A percentile compares a stretch with the other conserved stretches of the same genome.
phyloP scores from a whole-genome alignment of 192 early-diverging fungal species.

The Phlyctochytrium planicorne region DNA sequence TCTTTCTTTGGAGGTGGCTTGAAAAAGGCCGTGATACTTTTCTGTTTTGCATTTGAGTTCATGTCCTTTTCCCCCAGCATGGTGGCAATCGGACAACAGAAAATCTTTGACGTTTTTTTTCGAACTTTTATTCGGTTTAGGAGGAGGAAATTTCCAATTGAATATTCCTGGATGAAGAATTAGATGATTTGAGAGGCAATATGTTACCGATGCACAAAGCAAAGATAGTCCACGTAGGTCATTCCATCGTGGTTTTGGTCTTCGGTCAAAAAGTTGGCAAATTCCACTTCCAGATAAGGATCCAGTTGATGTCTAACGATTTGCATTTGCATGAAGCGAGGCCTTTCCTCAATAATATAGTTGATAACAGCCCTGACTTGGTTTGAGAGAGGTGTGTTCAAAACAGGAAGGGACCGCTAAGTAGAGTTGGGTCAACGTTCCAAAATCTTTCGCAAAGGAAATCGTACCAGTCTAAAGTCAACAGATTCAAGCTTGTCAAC shows the following conservation, averaged over 20 bases:
- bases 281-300: conserved; percentile 70
- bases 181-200: not conserved
- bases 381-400: conserved; percentile 61
- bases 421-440: too few relatives aligned
- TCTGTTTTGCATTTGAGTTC: not conserved
- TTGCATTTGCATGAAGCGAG: conserved; percentile 64
- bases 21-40: not conserved
- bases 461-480: conserved; percentile 62
- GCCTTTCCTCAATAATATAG: conserved; percentile 64
- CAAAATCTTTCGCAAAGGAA: not conserved
- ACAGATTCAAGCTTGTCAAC: conserved; percentile 70
- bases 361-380: conserved; percentile 65
- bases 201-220: conserved; percentile 73
- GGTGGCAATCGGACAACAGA: too few relatives aligned
- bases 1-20: not conserved
- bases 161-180: conserved; percentile 32
- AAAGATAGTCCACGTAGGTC: conserved; percentile 93
- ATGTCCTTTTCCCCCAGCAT: not conserved
- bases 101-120: too few relatives aligned
- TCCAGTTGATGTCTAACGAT: conserved; percentile 87
- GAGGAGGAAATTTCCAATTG: conserved; percentile 34
- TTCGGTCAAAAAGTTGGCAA: conserved; percentile 76
- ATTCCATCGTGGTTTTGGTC: conserved; percentile 86
- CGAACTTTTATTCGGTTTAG: too few relatives aligned
- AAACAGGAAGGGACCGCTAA: conserved; percentile 64